Percentiles rank a stretch among this genome's conserved stretches.
phyloP scores from a whole-genome alignment of 352 stramenopile species.

The Pythium aristosporum region DNA sequence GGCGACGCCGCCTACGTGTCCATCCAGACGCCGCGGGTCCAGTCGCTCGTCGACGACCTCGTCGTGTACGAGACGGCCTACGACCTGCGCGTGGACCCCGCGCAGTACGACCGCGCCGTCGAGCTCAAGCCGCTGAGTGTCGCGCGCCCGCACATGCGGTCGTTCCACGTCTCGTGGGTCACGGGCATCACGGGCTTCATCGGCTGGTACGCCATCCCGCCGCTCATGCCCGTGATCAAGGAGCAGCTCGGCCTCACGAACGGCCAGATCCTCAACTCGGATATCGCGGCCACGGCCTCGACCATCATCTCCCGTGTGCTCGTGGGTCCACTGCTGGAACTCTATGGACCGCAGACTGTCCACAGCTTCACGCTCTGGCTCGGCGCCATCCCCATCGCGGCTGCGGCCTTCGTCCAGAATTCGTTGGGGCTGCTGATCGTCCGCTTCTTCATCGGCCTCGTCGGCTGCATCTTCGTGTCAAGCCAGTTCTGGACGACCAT shows the following conservation, averaged over 20 bases:
- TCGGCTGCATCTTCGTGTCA: constrained; percentile 93
- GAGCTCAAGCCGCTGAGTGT: constrained; percentile 81
- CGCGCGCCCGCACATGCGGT: constrained; percentile 92
- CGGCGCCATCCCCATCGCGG: constrained; percentile 84
- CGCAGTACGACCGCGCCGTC: constrained; percentile 68
- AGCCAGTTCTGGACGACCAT: constrained; percentile 94
- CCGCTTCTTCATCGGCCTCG: constrained; percentile 94
- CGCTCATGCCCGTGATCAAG: constrained; percentile 92
- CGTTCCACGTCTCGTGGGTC: constrained; percentile 92
- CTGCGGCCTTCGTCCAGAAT: constrained; percentile 86
- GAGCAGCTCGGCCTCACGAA: constrained; percentile 82
- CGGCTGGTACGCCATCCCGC: constrained; percentile 94
- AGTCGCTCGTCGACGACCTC: constrained; percentile 12
- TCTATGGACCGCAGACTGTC: constrained; percentile 84
- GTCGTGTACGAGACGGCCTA: constrained; percentile 28
- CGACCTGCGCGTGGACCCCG: constrained; percentile 46
- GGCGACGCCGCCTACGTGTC: constrained; percentile 19
- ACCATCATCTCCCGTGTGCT: constrained; percentile 93
- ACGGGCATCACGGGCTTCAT: constrained; percentile 93
- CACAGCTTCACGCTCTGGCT: constrained; percentile 83
- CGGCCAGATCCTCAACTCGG: constrained; percentile 89
- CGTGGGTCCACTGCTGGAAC: constrained; percentile 92
- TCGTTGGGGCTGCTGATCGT: constrained; percentile 74
- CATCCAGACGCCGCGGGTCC: constrained; percentile 19
- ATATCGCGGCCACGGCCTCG: constrained; percentile 89